A percentile compares a stretch with the other conserved stretches of the same genome.
phyloP scores from a whole-genome alignment of 768 basidiomycete species.

The Phallus indusiatus region DNA sequence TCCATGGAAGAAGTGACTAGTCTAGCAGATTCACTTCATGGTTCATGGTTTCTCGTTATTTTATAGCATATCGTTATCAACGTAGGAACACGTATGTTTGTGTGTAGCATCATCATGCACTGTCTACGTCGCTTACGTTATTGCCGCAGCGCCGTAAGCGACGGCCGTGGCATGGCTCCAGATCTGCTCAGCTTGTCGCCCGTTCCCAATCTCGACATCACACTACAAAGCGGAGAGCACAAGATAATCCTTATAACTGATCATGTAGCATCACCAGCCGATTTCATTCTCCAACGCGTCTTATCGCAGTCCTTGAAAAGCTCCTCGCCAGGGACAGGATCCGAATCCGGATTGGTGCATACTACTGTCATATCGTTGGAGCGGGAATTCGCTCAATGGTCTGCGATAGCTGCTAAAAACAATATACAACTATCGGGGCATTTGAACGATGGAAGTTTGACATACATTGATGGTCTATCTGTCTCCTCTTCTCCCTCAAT shows the following conservation, averaged over 20 bases:
- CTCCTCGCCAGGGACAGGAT: constrained; percentile 13
- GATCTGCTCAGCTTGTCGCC: neutral
- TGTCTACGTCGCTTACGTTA: no score
- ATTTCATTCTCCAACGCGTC: constrained; percentile 57
- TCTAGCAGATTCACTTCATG: neutral
- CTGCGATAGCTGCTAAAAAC: constrained; percentile 50
- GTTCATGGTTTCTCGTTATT: neutral
- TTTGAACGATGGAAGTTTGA: constrained; percentile 29
- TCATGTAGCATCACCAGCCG: constrained; percentile 58
- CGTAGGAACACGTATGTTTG: no score
- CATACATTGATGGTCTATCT: constrained; percentile 45
- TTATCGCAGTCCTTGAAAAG: constrained; percentile 45
- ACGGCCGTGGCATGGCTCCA: neutral
- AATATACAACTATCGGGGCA: constrained; percentile 25
- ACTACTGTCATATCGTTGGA: constrained; percentile 44
- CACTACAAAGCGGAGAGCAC: constrained; percentile 37
- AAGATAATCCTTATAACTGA: constrained; percentile 60
- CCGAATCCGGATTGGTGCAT: no score
- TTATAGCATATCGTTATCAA: neutral
- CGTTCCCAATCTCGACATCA: constrained; percentile 5
- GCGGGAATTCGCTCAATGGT: constrained; percentile 50
- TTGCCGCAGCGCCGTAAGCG: no score
- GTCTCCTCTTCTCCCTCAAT: constrained; percentile 17
- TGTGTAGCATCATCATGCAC: no score
- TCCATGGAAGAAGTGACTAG: neutral